Evolutionary conservation across 2,329 filamentous ascomycete species (phyloP).

Genomic region (Fusarium chaquense): DNA sequence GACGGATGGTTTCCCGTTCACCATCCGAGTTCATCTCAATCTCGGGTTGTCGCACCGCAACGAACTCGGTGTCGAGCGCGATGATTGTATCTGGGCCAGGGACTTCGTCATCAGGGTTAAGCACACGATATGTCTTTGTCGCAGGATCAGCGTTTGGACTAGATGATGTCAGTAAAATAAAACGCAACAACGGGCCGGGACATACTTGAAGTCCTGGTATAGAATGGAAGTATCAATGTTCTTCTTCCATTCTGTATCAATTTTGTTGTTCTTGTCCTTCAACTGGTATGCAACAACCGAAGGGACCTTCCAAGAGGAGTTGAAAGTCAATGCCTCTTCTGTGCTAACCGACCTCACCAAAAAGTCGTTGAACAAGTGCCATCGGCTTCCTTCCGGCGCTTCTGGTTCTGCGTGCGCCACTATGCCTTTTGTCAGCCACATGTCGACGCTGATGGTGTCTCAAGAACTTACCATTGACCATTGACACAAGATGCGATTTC

Average conservation of each 20-base stretch:
- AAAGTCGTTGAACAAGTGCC: constrained; percentile 99
- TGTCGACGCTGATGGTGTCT: background rate
- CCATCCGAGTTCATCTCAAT: constrained; percentile 97
- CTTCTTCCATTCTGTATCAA: constrained; percentile 89
- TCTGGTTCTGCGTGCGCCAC: constrained; percentile 75
- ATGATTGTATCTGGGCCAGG: constrained; percentile 80
- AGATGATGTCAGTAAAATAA: constrained; percentile 24
- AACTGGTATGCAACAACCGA: constrained; percentile 89
- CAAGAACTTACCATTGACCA: constrained; percentile 76
- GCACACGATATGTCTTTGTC: constrained; percentile 69
- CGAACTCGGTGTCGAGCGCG: constrained; percentile 96
- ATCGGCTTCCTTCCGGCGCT: constrained; percentile 73
- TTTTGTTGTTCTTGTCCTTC: constrained; percentile 81
- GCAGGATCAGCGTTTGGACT: constrained; percentile 56
- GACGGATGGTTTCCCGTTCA: constrained; percentile 87
- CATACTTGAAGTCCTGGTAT: constrained; percentile 75
- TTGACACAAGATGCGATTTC: constrained; percentile 89
- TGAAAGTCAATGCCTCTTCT: constrained; percentile 90
- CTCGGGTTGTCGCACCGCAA: constrained; percentile 90
- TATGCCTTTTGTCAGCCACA: constrained; percentile 52
- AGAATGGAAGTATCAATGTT: constrained; percentile 86
- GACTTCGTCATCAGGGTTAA: constrained; percentile 70
- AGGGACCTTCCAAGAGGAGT: constrained; percentile 91
- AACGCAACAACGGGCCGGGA: background rate
- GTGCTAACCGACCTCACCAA: constrained; percentile 82